phyloP scores from a whole-genome alignment of 306 rosid genomes.

The Ceratonia siliqua region DNA sequence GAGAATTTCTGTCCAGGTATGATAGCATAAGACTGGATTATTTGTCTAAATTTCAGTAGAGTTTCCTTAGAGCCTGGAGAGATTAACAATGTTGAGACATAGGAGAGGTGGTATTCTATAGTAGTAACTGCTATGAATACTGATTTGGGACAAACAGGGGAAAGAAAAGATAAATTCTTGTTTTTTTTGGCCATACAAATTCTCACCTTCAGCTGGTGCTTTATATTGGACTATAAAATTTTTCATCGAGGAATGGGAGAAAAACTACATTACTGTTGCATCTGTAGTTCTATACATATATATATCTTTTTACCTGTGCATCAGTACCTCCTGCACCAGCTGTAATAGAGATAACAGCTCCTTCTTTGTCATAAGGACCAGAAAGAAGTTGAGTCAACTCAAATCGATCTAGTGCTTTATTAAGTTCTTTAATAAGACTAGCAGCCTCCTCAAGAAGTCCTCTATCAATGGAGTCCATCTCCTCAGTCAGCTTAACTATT shows the following conservation, averaged over 20 bases:
- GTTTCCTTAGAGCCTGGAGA: constrained; percentile 16
- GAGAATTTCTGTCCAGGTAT: neutral
- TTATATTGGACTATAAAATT: neutral
- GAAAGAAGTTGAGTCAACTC: constrained; percentile 96
- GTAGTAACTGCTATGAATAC: constrained; percentile 7
- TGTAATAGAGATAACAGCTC: constrained; percentile 77
- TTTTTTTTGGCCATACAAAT: constrained; percentile 7
- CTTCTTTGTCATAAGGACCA: constrained; percentile 94
- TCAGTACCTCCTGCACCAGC: constrained; percentile 99
- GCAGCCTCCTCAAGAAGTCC: constrained; percentile 91
- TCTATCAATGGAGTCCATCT: constrained; percentile 78
- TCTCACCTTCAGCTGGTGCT: constrained; percentile 6
- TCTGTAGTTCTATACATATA: constrained; percentile 6
- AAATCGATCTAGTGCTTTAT: constrained; percentile 76
- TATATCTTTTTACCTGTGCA: constrained; percentile 77
- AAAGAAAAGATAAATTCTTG: neutral
- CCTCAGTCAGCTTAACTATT: constrained; percentile 81
- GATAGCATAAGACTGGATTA: constrained; percentile 16
- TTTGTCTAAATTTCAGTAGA: constrained; percentile 10
- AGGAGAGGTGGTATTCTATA: neutral
- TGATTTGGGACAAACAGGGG: neutral
- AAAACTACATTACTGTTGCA: constrained; percentile 3
- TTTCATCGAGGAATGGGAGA: constrained; percentile 17
- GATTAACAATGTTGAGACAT: neutral
- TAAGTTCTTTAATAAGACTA: constrained; percentile 68